Base-by-base conservation (phyloP, 1,284 basidiomycete genomes). In the Malassezia sympodialis region DNA sequence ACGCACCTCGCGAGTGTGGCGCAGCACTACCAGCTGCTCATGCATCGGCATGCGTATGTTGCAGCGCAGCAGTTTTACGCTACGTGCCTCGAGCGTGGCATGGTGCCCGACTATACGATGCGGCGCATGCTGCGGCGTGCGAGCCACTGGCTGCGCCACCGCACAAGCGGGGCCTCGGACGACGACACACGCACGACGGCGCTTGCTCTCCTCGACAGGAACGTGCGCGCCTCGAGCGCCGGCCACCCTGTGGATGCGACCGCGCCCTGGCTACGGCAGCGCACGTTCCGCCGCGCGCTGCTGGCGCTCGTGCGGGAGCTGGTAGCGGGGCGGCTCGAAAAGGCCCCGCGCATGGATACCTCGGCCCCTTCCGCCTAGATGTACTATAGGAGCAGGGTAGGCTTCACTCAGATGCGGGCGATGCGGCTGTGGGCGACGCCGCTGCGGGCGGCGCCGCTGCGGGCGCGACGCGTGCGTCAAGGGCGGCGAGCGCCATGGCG, bases 401-500 rank as follows among this genome's bases (percentile, higher is more conserved):
- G 37, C 37, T 11, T 39, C 31, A 15, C 32, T 34, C 27, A 26
- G 42, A 12, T 5, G 24, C 27, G 23, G 42, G 42, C n/a, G 41
- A 26, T 17, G 24, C 24, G 19, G 24, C 27, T 2, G 15, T 12
- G 28, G 45, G n/a, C 31, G 45, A 42, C 23, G 41, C 24, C 17
- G 41, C 8, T 7, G 21, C 24, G 24, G 41, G 41, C n/a, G 41
- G 17, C 14, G 28, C 27, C 11, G 27, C 30, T 1, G 17, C n/a
- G 19, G 46, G 19, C 34, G 46, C 88, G 57, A 96, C 75, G 24
- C 90, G 81, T 67, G 93, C 90, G 68, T 98, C 93, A 26, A 98
- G 82, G 8, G 93, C 93, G 75, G 96, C 93, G 63, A 98, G 78
- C 35, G 93, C 93, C 79, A 94, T 84, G 2, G 88, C 86, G 62